Evolutionary conservation across 768 basidiomycete species (phyloP), one percentile per base, ranked within the genome.

Genomic region (Boletus rufocinnamomeus): DNA sequence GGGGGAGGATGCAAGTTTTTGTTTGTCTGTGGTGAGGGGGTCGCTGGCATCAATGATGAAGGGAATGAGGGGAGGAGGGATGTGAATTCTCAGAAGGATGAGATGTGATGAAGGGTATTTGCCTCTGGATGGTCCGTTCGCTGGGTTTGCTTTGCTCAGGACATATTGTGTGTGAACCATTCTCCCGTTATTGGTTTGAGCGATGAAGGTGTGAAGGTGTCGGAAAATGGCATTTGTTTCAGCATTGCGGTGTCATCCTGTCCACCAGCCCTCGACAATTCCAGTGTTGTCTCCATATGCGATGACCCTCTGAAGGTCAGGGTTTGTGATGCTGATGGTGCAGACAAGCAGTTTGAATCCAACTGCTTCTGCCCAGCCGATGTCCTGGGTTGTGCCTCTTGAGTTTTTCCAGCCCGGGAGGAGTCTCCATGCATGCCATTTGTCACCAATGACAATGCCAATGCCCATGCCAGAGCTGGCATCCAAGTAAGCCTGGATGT

Each of bases 201-300:
- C 0, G 30, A 61, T 7, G 23, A 37, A 2, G 3, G 2, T 0
- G 11, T 61, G 57, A 4, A 61, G 16, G 0, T 10, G 4, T 1
- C 7, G 3, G 30, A 62, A 62, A 1, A 62, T 7, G 0, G 0
- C 1, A n/a, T 62, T 59, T 27, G 28, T 28, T 2, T 51, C n/a
- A 0, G 17, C 0, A 10, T 59, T 60, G 14, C 27, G 5, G 10
- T 62, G 54, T 0, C 30, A 1, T 0, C 58, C 54, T 0, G 10
- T 34, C 51, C 61, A 60, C 58, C 58, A 62, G 0, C 51, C 54
- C 10, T 62, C 30, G 0, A 62, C 16, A 3, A 59, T 8, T 0
- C 54, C 34, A 0, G 54, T 52, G 35, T 59, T 61, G 45, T 61
- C 57, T 0, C 53, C 45, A 38, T 38, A 7, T 1, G 19, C 6